Percentiles rank a stretch among this genome's conserved stretches.
Evolutionary conservation across 2,329 filamentous ascomycete genomes (phyloP).

Genomic region (Lachnellula subtilissima): DNA sequence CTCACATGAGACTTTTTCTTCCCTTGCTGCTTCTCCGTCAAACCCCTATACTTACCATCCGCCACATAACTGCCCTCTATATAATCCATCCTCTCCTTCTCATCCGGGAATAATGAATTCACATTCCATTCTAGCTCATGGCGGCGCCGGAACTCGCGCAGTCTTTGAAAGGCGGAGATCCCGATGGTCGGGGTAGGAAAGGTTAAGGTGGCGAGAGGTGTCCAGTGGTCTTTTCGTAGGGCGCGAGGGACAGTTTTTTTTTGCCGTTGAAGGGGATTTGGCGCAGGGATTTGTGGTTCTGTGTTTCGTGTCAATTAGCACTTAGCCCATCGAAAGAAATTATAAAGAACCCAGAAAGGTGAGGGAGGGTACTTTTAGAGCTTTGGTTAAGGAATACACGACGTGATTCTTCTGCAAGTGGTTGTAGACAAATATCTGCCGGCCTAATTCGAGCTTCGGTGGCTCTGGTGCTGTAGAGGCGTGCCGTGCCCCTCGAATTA

Average conservation of each 20-base stretch:
- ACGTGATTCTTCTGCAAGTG: conserved; percentile 37
- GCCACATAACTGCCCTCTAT: neutral
- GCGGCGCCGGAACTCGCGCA: conserved; percentile 58
- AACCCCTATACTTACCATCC: too few species aligned
- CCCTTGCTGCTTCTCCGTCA: neutral
- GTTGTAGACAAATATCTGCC: conserved; percentile 35
- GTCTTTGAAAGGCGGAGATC: conserved; percentile 55
- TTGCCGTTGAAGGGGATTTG: conserved; percentile 64
- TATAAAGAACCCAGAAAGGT: neutral
- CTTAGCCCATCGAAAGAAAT: neutral
- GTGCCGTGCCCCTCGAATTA: conserved; percentile 10
- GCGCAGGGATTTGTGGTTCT: conserved; percentile 45
- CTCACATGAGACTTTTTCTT: conserved; percentile 1
- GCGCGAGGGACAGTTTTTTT: conserved; percentile 59
- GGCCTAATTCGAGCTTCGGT: conserved; percentile 28
- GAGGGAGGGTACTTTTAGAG: conserved; percentile 29
- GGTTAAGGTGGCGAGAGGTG: conserved; percentile 53
- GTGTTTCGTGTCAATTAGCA: neutral
- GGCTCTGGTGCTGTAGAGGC: conserved; percentile 6
- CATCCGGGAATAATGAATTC: conserved; percentile 12
- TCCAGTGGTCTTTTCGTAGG: conserved; percentile 65
- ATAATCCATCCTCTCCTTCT: conserved; percentile 27
- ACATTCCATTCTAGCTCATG: conserved; percentile 57
- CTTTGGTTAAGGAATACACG: conserved; percentile 36
- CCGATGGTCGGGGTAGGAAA: conserved; percentile 53